phyloP scores from a whole-genome alignment of 2,329 filamentous ascomycete species.

The Trichoderma sp. region DNA sequence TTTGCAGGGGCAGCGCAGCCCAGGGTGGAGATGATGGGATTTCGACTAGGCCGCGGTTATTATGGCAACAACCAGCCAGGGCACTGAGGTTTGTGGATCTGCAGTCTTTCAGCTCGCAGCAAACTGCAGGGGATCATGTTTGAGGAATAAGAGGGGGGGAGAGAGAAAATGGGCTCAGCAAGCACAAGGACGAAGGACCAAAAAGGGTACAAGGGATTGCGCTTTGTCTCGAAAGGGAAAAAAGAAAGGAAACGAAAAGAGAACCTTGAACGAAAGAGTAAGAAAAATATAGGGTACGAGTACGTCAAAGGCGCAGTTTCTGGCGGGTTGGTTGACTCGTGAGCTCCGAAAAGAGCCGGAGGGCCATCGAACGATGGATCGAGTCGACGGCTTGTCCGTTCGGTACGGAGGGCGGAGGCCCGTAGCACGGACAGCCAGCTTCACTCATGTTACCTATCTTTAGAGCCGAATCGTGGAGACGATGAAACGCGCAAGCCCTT shows the following conservation, averaged over 20 bases:
- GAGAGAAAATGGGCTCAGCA: background rate
- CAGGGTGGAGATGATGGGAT: slow-evolving; percentile 5
- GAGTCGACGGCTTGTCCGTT: slow-evolving; percentile 11
- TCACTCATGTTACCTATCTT: background rate
- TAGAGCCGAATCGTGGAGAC: slow-evolving; percentile 13
- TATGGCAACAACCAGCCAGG: slow-evolving; percentile 9
- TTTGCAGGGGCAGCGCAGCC: background rate
- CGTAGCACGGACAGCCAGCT: background rate
- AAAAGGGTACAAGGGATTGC: background rate
- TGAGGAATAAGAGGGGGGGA: background rate
- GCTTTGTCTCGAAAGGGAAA: background rate
- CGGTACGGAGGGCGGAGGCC: background rate
- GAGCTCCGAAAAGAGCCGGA: background rate
- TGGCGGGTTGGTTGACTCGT: background rate
- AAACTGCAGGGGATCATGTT: background rate
- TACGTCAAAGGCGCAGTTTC: background rate
- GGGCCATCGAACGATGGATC: slow-evolving; percentile 2
- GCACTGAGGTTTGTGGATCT: slow-evolving; percentile 8
- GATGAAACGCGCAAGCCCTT: slow-evolving; percentile 11
- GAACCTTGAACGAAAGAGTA: background rate
- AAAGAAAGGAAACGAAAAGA: background rate
- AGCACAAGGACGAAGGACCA: background rate
- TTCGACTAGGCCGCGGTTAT: slow-evolving; percentile 5
- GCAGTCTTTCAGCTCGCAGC: slow-evolving; percentile 12
- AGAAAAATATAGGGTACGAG: background rate